phyloP scores from a whole-genome alignment of 1,284 basidiomycete genomes.

The Ganoderma multipileum region DNA sequence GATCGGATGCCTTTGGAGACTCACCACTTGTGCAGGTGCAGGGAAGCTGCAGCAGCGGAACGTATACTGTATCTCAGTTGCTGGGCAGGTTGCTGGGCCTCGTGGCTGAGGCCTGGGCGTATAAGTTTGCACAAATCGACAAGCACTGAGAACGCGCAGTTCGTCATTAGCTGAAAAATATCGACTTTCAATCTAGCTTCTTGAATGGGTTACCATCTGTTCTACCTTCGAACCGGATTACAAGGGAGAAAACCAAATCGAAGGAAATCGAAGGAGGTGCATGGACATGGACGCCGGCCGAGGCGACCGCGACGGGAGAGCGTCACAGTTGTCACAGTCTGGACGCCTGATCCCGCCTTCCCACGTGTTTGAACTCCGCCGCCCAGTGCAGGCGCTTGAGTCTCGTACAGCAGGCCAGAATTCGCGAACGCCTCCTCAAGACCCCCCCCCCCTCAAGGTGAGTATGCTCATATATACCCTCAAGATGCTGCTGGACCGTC shows the following conservation, averaged over 20 bases:
- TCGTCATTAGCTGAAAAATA: no score
- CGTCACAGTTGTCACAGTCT: no score
- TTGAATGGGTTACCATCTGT: no score
- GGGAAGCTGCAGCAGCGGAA: not conserved
- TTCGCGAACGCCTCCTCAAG: conserved; percentile 36
- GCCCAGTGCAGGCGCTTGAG: conserved; percentile 19
- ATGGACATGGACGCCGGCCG: no score
- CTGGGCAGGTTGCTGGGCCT: not conserved
- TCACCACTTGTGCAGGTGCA: not conserved
- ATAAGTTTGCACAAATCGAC: no score
- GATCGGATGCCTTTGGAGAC: conserved; percentile 1
- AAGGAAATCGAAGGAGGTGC: no score
- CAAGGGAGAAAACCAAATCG: no score
- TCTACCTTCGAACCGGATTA: no score
- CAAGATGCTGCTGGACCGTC: conserved; percentile 30
- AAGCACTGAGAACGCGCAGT: no score
- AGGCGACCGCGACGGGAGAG: no score
- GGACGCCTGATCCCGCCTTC: conserved; percentile 6
- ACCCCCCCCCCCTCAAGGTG: conserved; percentile 44
- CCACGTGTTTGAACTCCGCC: conserved; percentile 31
- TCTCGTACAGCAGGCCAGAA: conserved; percentile 24
- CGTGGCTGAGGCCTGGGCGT: not conserved
- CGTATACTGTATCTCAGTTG: not conserved
- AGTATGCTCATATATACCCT: conserved; percentile 37
- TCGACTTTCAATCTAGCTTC: no score